These are phyloP conservation scores for Astragalus glycyphyllos DNA, from an alignment of 306 rosid species.

Conservation along the genomic window DNA sequence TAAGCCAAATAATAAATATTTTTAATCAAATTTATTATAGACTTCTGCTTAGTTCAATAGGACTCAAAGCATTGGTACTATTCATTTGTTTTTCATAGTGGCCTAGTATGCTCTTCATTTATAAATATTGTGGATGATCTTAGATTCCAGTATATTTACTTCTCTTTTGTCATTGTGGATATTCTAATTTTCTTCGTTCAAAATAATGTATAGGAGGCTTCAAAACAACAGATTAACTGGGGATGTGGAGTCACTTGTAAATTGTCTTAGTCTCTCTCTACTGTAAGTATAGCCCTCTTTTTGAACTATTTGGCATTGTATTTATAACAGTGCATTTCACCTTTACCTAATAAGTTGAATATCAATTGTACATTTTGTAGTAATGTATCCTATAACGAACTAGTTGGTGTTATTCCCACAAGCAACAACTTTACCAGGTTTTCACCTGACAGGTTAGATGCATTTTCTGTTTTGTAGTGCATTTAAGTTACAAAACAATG, in stretches of 20 bases:
- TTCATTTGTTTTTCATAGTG: too few species aligned
- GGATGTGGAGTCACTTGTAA: slow-evolving; percentile 65
- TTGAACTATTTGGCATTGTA: background rate
- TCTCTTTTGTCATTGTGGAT: background rate
- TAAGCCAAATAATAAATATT: too few species aligned
- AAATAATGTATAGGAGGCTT: slow-evolving; percentile 69
- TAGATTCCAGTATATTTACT: background rate
- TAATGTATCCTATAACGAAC: slow-evolving; percentile 83
- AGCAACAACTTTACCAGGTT: slow-evolving; percentile 90
- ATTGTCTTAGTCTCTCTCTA: slow-evolving; percentile 76
- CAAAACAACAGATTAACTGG: slow-evolving; percentile 86
- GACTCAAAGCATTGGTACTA: too few species aligned
- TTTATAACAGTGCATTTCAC: background rate
- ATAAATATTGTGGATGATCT: slow-evolving; percentile 10
- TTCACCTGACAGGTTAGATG: slow-evolving; percentile 76
- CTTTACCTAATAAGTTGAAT: slow-evolving; percentile 10
- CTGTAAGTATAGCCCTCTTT: slow-evolving; percentile 60
- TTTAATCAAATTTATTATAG: too few species aligned
- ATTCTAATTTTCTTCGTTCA: slow-evolving; percentile 18
- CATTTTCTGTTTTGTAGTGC: background rate
- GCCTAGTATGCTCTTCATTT: background rate
- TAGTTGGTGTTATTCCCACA: slow-evolving; percentile 87
- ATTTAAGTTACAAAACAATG: background rate
- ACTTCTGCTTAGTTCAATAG: too few species aligned
- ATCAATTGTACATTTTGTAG: slow-evolving; percentile 52